Conservation (phyloP, 83 land plant species). For the Picea abies region DNA sequence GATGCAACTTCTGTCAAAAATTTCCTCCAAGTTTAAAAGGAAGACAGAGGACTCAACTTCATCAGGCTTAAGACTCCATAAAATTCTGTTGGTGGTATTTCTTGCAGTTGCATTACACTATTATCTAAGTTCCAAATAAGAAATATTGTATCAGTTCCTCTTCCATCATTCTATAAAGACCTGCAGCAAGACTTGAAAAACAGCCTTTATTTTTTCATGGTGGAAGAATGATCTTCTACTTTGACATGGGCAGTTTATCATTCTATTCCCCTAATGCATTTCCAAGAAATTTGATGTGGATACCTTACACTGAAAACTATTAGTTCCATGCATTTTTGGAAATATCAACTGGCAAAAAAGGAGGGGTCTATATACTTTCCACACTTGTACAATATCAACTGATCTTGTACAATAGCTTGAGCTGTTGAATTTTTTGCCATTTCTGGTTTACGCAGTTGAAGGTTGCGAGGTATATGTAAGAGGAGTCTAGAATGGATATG, state of each 20-base stretch:
- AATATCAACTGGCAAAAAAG: not conserved
- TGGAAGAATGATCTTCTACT: not conserved
- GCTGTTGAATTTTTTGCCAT: not conserved
- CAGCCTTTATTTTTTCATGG: not conserved
- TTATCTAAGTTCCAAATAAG: constrained; percentile 10
- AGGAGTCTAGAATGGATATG: not conserved
- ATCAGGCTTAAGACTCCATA: constrained; percentile 5
- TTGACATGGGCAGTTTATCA: not conserved
- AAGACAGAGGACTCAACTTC: not conserved
- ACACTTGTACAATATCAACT: not conserved
- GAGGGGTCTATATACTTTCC: not conserved
- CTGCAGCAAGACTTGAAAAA: not conserved
- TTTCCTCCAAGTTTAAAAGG: constrained; percentile 7
- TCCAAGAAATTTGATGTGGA: not conserved
- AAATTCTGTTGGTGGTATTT: constrained; percentile 7
- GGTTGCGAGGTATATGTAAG: not conserved
- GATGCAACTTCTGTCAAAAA: not conserved
- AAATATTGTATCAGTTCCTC: not conserved
- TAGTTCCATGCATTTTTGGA: not conserved
- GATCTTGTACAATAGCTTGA: not conserved
- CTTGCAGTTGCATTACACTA: constrained; percentile 11
- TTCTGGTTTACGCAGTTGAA: not conserved
- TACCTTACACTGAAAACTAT: not conserved
- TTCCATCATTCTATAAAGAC: not conserved
- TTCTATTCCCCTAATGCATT: not conserved